These are phyloP conservation scores for Pyrenula massariospora DNA, from an alignment of 495 filamentous ascomycete genomes.

Conservation along the genomic window DNA sequence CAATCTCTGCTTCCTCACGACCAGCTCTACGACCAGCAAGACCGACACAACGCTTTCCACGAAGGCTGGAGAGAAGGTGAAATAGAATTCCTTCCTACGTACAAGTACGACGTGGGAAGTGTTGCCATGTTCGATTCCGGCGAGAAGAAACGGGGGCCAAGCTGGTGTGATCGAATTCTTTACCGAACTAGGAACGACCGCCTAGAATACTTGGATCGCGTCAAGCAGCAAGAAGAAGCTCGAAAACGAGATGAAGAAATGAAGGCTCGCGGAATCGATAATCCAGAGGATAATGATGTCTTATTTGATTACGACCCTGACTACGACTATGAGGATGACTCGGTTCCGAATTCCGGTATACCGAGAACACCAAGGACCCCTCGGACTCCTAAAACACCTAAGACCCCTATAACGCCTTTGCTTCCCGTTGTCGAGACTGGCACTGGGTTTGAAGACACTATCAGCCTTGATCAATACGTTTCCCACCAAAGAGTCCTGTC, in stretches of 20 bases:
- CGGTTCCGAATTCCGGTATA: conserved; percentile 10
- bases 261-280: conserved; percentile 64
- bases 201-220: conserved; percentile 54
- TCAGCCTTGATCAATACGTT: conserved; percentile 64
- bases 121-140: conserved; percentile 88
- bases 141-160: conserved; percentile 83
- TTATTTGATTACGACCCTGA: conserved; percentile 69
- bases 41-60: conserved; percentile 64
- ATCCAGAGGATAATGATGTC: conserved; percentile 68
- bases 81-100: conserved; percentile 84
- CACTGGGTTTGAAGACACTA: conserved; percentile 43
- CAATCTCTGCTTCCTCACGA: conserved; percentile 82
- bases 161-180: conserved; percentile 97
- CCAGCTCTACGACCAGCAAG: conserved; percentile 67
- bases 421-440: conserved; percentile 10
- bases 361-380: conserved; percentile 2
- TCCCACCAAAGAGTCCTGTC: conserved; percentile 82
- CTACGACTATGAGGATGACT: conserved; percentile 41
- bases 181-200: conserved; percentile 66
- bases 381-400: conserved; percentile 6
- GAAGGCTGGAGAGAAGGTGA: conserved; percentile 86
- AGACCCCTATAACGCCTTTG: conserved; percentile 1
- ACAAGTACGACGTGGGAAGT: conserved; percentile 94
- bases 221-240: conserved; percentile 51
- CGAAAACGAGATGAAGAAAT: conserved; percentile 72